Base-by-base conservation (phyloP, 208 protist species). In the Leishmania arabica region DNA sequence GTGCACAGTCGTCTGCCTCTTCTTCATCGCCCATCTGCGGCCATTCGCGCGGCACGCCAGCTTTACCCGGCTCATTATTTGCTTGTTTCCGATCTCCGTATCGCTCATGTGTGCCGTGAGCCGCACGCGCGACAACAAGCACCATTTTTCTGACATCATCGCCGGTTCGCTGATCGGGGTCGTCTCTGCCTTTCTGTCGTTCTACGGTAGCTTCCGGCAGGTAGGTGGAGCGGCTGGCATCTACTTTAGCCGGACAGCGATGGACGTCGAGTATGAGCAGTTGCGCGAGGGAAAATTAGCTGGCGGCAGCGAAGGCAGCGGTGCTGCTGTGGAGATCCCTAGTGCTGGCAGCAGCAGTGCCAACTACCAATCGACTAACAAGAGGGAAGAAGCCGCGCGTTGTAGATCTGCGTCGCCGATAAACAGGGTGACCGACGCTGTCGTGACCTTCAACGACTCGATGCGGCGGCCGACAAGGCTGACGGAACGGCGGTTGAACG, bases 61-160 rank as follows among this genome's bases (percentile, higher is more conserved):
- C 82, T 94, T 96, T 75, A 68, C 83, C 0, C 90, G 91, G 17
- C 81, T 97, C 27, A 54, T 91, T 1, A 8, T 97, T 2, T 89
- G 87, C 31, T 49, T 97, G 17, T 88, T 72, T 21, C 93, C 95
- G 34, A 17, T 97, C 27, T 77, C 60, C 17, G 75, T 98, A 71
- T 62, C 92, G 7, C 40, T 90, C 31, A 79, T 95, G 60, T 94
- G 94, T 78, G 87, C 93, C 7, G 85, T 97, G 27, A 96, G 90
- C 77, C 90, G 95, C 75, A 98, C 96, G 8, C 88, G 90, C 27
- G 92, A 98, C 72, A 90, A 97, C 83, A 88, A 92, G 81, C 95
- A 98, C 79, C 87, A 97, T 85, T 98, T 96, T 82, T 89, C 89
- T 45, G 96, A 98, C 78, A 89, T 98, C 77, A 0, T 96, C 11